A percentile compares a stretch with the other conserved stretches of the same genome.
These are phyloP conservation scores for Penicillium silybi DNA, from an alignment of 495 filamentous ascomycete genomes.

Conservation along the genomic window DNA sequence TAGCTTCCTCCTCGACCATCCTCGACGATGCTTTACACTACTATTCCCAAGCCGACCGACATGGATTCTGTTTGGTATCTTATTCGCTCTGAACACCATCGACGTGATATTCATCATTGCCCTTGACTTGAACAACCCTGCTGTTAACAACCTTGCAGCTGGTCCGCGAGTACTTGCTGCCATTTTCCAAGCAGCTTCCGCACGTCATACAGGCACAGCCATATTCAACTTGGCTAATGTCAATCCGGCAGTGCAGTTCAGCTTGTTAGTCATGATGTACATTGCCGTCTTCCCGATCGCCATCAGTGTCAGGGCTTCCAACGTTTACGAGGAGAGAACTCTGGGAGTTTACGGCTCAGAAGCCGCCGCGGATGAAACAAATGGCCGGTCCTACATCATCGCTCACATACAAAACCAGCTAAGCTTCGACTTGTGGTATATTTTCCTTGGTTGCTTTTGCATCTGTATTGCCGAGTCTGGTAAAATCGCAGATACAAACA, in stretches of 20 bases:
- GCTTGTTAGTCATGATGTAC: constrained; percentile 65
- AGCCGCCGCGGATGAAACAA: constrained; percentile 30
- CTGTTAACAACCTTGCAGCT: constrained; percentile 23
- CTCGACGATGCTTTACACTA: constrained; percentile 60
- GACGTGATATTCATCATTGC: constrained; percentile 59
- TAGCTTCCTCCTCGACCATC: constrained; percentile 56
- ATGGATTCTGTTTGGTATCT: constrained; percentile 60
- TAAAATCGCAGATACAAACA: constrained; percentile 43
- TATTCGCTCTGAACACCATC: constrained; percentile 51
- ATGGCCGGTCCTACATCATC: constrained; percentile 42
- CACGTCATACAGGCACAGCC: constrained; percentile 56
- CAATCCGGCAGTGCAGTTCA: constrained; percentile 59
- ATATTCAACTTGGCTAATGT: constrained; percentile 53
- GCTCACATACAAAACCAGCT: constrained; percentile 59
- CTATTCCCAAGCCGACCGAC: constrained; percentile 57
- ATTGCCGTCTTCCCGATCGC: constrained; percentile 74
- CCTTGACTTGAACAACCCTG: constrained; percentile 45
- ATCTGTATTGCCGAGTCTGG: constrained; percentile 53
- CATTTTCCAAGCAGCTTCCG: constrained; percentile 57
- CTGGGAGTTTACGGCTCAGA: constrained; percentile 65
- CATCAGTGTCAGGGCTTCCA: constrained; percentile 64
- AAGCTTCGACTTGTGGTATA: constrained; percentile 62
- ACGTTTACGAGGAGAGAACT: constrained; percentile 63
- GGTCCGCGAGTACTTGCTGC: constrained; percentile 49
- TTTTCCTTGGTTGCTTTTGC: constrained; percentile 59